Evolutionary conservation across 371 early-diverging fungal genomes (phyloP).

Genomic region (Mucor racemosus): DNA sequence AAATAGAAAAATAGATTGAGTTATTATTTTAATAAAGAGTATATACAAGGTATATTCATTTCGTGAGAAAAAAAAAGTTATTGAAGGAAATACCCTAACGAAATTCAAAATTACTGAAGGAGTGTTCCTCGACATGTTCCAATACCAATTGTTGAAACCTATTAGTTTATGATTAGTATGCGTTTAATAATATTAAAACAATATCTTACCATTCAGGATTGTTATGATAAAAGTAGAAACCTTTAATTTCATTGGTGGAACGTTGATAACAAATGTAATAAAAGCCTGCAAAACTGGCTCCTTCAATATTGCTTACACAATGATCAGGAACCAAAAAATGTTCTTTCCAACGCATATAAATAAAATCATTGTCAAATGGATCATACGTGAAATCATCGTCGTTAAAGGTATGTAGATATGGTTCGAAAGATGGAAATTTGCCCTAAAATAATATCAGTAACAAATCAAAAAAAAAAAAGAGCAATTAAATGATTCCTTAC

Average conservation of each 20-base stretch:
- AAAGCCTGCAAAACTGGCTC: slow-evolving; percentile 95
- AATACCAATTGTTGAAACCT: slow-evolving; percentile 74
- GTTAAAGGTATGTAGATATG: slow-evolving; percentile 63
- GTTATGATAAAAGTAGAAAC: slow-evolving; percentile 81
- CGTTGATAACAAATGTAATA: slow-evolving; percentile 91
- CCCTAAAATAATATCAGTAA: slow-evolving; percentile 12
- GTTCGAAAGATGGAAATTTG: slow-evolving; percentile 52
- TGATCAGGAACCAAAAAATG: slow-evolving; percentile 96
- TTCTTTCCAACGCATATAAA: slow-evolving; percentile 98
- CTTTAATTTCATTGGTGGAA: slow-evolving; percentile 76
- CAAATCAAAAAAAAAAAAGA: not conserved
- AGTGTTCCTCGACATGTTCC: slow-evolving; percentile 59
- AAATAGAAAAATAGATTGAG: not conserved
- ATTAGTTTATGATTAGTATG: not conserved
- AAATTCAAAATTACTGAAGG: slow-evolving; percentile 64
- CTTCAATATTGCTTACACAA: slow-evolving; percentile 78
- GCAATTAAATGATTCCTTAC: slow-evolving; percentile 41
- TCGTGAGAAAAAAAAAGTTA: not conserved
- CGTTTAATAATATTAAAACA: too few species aligned
- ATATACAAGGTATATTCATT: slow-evolving; percentile 4
- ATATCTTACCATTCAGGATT: slow-evolving; percentile 68
- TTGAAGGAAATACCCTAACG: slow-evolving; percentile 35
- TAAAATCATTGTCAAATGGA: slow-evolving; percentile 62
- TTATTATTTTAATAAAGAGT: slow-evolving; percentile 1
- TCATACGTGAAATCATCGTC: slow-evolving; percentile 72